These are phyloP conservation scores for Teunomyces lycoperdinae DNA, from an alignment of 805 yeast species.

Conservation along the genomic window DNA sequence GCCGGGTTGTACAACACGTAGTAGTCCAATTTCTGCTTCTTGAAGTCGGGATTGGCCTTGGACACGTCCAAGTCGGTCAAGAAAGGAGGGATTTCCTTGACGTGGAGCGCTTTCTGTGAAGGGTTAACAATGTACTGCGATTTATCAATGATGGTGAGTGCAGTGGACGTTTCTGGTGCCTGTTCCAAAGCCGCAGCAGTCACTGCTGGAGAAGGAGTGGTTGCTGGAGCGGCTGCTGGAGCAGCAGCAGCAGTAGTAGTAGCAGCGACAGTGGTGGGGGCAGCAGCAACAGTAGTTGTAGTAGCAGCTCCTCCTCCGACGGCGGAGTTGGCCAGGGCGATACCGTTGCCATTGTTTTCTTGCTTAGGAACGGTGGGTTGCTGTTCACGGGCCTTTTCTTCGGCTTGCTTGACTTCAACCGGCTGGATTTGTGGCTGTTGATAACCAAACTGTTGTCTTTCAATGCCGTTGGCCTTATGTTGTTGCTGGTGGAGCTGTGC, in stretches of 20 bases:
- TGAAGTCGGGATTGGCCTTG: slow-evolving; percentile 69
- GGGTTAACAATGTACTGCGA: slow-evolving; percentile 43
- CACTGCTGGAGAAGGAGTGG: slow-evolving; percentile 4
- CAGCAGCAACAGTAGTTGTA: too few species aligned
- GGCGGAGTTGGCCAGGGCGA: neutral
- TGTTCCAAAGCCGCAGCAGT: slow-evolving; percentile 14
- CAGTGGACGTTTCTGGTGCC: slow-evolving; percentile 25
- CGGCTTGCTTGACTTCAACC: neutral
- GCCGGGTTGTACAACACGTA: slow-evolving; percentile 89
- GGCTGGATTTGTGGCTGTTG: slow-evolving; percentile 12
- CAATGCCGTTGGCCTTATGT: slow-evolving; percentile 14
- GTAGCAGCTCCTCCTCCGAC: too few species aligned
- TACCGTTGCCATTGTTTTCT: slow-evolving; percentile 10
- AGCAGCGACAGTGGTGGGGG: neutral
- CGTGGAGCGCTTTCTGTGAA: slow-evolving; percentile 49
- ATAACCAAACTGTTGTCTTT: slow-evolving; percentile 17
- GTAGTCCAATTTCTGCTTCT: slow-evolving; percentile 81
- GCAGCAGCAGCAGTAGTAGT: slow-evolving; percentile 12
- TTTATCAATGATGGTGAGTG: slow-evolving; percentile 38
- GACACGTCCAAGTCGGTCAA: slow-evolving; percentile 76
- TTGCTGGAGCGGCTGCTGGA: slow-evolving; percentile 5
- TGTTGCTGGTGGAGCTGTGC: slow-evolving; percentile 38
- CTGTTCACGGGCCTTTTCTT: slow-evolving; percentile 1
- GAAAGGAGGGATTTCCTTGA: slow-evolving; percentile 79
- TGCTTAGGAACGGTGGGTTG: slow-evolving; percentile 18